A percentile compares a stretch with the other conserved stretches of the same genome.
phyloP scores from a whole-genome alignment of 148 eudicot genomes.

The Rhododendron molle region DNA sequence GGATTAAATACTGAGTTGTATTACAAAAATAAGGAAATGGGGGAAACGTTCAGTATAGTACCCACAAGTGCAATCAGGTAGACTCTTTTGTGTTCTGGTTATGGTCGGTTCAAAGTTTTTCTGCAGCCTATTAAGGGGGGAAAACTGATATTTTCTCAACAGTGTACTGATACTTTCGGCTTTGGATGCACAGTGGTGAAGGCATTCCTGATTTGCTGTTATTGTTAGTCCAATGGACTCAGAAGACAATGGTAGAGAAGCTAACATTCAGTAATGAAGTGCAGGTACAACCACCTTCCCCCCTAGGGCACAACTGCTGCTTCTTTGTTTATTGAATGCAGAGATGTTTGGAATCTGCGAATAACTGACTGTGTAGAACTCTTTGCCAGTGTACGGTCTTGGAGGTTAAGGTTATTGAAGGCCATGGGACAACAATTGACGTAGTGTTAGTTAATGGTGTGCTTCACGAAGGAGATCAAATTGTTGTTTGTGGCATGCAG shows the following conservation, averaged over 20 bases:
- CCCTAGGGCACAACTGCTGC: background rate
- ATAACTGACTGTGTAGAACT: conserved; percentile 14
- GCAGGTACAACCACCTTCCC: conserved; percentile 34
- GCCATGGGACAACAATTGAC: conserved; percentile 88
- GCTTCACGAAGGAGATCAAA: conserved; percentile 90
- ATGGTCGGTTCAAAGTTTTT: background rate
- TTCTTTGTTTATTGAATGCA: background rate
- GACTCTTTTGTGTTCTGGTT: background rate
- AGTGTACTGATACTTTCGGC: background rate
- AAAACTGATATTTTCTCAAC: background rate
- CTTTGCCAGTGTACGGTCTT: conserved; percentile 75
- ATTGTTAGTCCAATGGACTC: conserved; percentile 71
- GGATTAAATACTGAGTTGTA: conserved; percentile 87
- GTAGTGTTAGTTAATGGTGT: conserved; percentile 83
- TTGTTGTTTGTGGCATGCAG: conserved; percentile 89
- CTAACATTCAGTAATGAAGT: conserved; percentile 69
- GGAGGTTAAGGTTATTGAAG: conserved; percentile 93
- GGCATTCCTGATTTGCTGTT: conserved; percentile 78
- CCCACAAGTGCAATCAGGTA: conserved; percentile 97
- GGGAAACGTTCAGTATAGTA: conserved; percentile 82
- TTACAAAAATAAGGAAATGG: conserved; percentile 91
- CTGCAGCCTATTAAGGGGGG: background rate
- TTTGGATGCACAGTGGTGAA: conserved; percentile 61
- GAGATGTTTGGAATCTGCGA: background rate
- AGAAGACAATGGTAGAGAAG: conserved; percentile 74